phyloP scores from a whole-genome alignment of 129 eudicot species.

The Lactuca sativa region DNA sequence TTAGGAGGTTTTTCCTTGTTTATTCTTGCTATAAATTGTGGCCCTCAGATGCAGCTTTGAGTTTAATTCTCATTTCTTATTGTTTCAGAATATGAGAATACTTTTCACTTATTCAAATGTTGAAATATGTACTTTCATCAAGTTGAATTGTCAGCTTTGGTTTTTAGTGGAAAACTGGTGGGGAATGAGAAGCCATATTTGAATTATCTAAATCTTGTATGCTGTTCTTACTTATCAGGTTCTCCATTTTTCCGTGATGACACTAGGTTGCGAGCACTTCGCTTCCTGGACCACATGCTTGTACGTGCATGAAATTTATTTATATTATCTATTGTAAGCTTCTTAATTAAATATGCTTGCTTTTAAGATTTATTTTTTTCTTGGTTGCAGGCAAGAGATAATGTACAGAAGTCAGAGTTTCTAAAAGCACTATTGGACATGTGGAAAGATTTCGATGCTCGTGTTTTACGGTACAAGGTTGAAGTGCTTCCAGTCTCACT shows the following conservation, averaged over 20 bases:
- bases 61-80: too few relatives aligned
- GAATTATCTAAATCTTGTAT: constrained; percentile 18
- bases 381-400: constrained; percentile 82
- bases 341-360: constrained; percentile 17
- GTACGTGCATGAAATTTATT: constrained; percentile 46
- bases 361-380: constrained; percentile 17
- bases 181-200: not conserved
- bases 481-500: constrained; percentile 23
- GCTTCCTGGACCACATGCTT: constrained; percentile 98
- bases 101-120: not conserved
- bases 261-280: constrained; percentile 99
- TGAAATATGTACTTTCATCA: not conserved
- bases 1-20: too few relatives aligned
- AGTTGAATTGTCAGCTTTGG: not conserved
- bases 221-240: constrained; percentile 52
- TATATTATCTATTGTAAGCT: constrained; percentile 3
- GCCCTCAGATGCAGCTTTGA: too few relatives aligned
- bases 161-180: not conserved
- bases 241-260: constrained; percentile 92
- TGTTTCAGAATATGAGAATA: too few relatives aligned
- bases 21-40: too few relatives aligned
- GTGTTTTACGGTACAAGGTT: constrained; percentile 98
- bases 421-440: constrained; percentile 88
- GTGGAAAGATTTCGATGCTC: constrained; percentile 99
- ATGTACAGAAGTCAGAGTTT: constrained; percentile 97